Evolutionary conservation across 2,329 filamentous ascomycete genomes (phyloP), one percentile per base, ranked within the genome.

Genomic region (Alternaria atra): DNA sequence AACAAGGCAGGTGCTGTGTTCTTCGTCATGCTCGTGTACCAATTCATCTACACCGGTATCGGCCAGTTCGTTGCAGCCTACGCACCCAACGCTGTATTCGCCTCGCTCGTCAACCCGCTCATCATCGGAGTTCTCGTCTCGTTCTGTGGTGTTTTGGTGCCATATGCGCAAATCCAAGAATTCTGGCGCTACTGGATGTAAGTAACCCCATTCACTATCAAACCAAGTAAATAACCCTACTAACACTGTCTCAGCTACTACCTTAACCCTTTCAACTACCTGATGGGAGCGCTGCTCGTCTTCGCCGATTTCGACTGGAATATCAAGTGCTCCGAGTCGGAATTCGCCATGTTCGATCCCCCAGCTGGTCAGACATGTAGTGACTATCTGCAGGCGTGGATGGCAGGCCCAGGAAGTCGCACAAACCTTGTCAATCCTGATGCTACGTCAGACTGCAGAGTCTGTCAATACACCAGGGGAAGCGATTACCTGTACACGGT

Each of bases 151-250:
- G 89, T 95, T 42, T 84, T 95, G 60, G 88, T 88, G 35, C 81
- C 82, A 1, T 89, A 90, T 1, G 75, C 79, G 6, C 80, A 81
- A 4, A 84, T 94, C 23, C 90, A 91, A 0, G 81, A 85, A 2
- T 93, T 94, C 84, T 94, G 91, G 91, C 59, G 73, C 15, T 80
- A 79, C 71, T 81, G 79, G 79, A 55, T 79, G 42, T 44, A 44
- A 44, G 42, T 44, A 44, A 7, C 23, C 15, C 13, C 5, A n/a
- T n/a, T 15, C 12, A 44, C 42, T 6, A 27, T 6, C 3, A 42
- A 42, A 1, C 13, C 23, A 29, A 44, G 15, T 15, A 15, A n/a
- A 35, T 13, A 29, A 44, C 13, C 23, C 42, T 44, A 44, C 6
- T 29, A 29, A 27, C 23, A 29, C 42, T 40, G 17, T 40, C 12